Evolutionary conservation across 2,329 filamentous ascomycete genomes (phyloP).

Genomic region (Pseudogymnoascus sp.): DNA sequence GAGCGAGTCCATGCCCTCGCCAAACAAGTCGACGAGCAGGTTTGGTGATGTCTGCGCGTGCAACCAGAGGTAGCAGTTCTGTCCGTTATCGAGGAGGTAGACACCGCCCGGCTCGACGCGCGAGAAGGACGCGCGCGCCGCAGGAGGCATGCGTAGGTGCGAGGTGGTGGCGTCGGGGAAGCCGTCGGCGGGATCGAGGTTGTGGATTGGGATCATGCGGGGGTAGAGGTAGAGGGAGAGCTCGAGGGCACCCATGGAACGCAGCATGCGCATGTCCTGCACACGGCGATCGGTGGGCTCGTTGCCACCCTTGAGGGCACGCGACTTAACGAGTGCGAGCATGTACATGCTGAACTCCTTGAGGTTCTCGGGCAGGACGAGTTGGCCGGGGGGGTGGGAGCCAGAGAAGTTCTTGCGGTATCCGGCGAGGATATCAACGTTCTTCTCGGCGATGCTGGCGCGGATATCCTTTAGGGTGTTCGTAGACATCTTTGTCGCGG

Average conservation of each 20-base stretch:
- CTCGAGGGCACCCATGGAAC: conserved; percentile 78
- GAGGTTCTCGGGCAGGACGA: conserved; percentile 89
- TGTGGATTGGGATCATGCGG: conserved; percentile 85
- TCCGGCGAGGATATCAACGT: conserved; percentile 81
- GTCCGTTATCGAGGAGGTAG: conserved; percentile 92
- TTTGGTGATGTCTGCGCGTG: conserved; percentile 90
- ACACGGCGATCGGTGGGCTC: conserved; percentile 87
- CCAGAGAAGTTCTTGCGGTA: conserved; percentile 88
- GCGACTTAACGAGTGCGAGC: conserved; percentile 78
- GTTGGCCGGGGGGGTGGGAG: conserved; percentile 80
- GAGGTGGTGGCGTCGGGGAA: conserved; percentile 84
- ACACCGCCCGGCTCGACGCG: conserved; percentile 87
- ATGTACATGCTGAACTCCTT: conserved; percentile 98
- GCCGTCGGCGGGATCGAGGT: conserved; percentile 77
- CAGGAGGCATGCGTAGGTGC: conserved; percentile 74
- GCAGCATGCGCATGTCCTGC: conserved; percentile 85
- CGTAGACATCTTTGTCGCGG: conserved; percentile 71
- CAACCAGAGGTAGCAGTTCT: conserved; percentile 85
- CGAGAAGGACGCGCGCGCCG: conserved; percentile 75
- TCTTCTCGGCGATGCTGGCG: conserved; percentile 76
- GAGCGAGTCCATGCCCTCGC: conserved; percentile 62
- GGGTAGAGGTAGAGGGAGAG: conserved; percentile 91
- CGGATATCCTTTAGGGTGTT: conserved; percentile 80
- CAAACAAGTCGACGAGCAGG: conserved; percentile 83
- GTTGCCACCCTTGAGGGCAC: conserved; percentile 86